Percentiles rank a stretch among this genome's conserved stretches.
These are phyloP conservation scores for Yamadazyma spencermartinsiae DNA, from an alignment of 1,139 yeast genomes.

Conservation along the genomic window DNA sequence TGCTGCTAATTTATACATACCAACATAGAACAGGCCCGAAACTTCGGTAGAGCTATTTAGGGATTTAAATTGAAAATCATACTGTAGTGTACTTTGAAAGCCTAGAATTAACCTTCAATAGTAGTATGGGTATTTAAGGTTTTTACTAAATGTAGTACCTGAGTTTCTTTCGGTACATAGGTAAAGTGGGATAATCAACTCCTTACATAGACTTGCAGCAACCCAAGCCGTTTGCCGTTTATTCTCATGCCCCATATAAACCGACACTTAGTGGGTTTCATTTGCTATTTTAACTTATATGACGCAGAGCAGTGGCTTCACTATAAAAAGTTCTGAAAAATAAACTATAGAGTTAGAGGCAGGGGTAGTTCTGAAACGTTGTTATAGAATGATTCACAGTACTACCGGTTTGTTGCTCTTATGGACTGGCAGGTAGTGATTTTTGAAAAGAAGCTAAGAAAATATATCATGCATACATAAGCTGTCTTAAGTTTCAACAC, in stretches of 20 bases:
- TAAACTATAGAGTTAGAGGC: not conserved
- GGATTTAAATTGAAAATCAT: not conserved
- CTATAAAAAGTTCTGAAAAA: not conserved
- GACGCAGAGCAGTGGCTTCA: not conserved
- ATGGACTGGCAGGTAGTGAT: no score
- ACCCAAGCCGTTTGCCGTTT: not conserved
- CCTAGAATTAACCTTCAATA: constrained; percentile 1
- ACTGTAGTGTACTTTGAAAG: not conserved
- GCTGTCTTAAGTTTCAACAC: no score
- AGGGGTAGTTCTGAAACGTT: no score
- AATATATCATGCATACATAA: no score
- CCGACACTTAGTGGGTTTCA: no score
- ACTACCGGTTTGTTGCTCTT: no score
- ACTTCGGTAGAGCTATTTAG: not conserved
- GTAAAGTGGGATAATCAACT: not conserved
- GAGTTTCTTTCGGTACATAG: not conserved
- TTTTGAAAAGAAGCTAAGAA: no score
- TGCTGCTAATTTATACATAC: no score
- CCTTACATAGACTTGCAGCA: constrained; percentile 1
- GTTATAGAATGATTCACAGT: not conserved
- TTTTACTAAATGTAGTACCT: not conserved
- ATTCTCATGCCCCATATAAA: no score
- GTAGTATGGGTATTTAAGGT: not conserved
- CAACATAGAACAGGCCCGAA: not conserved
- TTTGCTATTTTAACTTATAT: no score